Conservation (phyloP, 345 rosid genomes). For the Camelina laxa region DNA sequence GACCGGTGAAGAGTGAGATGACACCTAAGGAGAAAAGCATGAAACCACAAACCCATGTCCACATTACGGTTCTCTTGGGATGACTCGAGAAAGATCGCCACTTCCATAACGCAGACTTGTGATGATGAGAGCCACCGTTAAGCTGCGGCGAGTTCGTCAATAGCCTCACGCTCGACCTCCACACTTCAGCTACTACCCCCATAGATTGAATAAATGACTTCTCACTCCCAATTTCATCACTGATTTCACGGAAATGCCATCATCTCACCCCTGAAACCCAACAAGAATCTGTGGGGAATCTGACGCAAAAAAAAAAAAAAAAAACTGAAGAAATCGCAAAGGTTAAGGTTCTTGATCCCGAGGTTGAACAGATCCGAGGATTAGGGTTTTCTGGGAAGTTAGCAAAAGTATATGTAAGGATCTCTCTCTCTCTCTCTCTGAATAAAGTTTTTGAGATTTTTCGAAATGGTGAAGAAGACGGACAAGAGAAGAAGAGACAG, state of each 20-base stretch:
- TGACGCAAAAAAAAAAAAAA: not conserved
- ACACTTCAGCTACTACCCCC: slow-evolving; percentile 60
- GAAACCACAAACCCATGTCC: slow-evolving; percentile 79
- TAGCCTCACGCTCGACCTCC: slow-evolving; percentile 62
- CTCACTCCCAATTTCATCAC: slow-evolving; percentile 48
- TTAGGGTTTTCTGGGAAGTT: slow-evolving; percentile 37
- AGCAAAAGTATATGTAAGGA: slow-evolving; percentile 7
- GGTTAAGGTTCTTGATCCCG: not conserved
- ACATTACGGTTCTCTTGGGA: slow-evolving; percentile 53
- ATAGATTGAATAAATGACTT: slow-evolving; percentile 29
- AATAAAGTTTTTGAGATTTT: slow-evolving; percentile 19
- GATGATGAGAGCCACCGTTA: slow-evolving; percentile 42
- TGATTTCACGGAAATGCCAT: slow-evolving; percentile 46
- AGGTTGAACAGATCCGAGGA: slow-evolving; percentile 36
- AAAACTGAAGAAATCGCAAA: not conserved
- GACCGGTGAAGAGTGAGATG: slow-evolving; percentile 92
- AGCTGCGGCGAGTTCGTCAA: slow-evolving; percentile 64
- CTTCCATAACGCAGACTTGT: slow-evolving; percentile 49
- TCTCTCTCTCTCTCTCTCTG: slow-evolving; percentile 28
- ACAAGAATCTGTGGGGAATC: slow-evolving; percentile 37
- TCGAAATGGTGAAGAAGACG: slow-evolving; percentile 37
- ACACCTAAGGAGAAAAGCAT: slow-evolving; percentile 89
- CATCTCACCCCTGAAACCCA: slow-evolving; percentile 25
- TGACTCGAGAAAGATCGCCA: slow-evolving; percentile 55
- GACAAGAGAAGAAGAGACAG: slow-evolving; percentile 29